Base-by-base conservation (phyloP, 768 basidiomycete genomes). In the Lentinula boryana region DNA sequence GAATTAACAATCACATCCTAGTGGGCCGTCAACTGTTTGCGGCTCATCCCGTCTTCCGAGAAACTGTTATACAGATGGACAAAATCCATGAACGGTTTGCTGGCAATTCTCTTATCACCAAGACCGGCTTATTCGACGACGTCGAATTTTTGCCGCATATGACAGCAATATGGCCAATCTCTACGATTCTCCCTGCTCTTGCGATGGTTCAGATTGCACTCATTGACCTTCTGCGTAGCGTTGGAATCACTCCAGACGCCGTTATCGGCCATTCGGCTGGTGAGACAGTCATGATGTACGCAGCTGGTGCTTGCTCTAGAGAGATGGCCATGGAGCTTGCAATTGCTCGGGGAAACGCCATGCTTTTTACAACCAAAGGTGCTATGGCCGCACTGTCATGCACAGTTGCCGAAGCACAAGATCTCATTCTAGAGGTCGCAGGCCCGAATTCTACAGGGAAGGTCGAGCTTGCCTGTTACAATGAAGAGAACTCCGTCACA, bases 231-330 rank as follows among this genome's bases (percentile, higher is more conserved):
- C 63, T 81, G 1, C 60, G 61, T 1, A 69, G 70, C 48, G 46
- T 78, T 15, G 75, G 76, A 9, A 56, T 79, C 52, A 61, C 58
- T 13, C 78, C 80, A 0, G 72, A 78, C 46, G 66, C 68, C 6
- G 65, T 80, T 13, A 51, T 81, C 6, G 80, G 80, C 0, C 79
- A 80, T 65, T 80, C 79, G 15, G 78, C 78, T 18, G 80, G 80
- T 9, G 80, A 81, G 62, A 76, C 77, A 0, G 75, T 75, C 0
- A 50, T 80, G 16, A 61, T 80, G 56, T 59, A 59, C 36, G 46
- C 58, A 4, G 35, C 46, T 51, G 58, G 58, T 7, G 77, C 80
- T 4, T 73, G 67, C 2, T 64, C 75, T 0, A 73, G 74, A 53
- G 71, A 69, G 0, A 70, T 78, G 72, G 78, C 77, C 2, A 54